A percentile compares a stretch with the other conserved stretches of the same genome.
These are phyloP conservation scores for Pseudomassariella vexata DNA, from an alignment of 2,329 filamentous ascomycete genomes.

Conservation along the genomic window DNA sequence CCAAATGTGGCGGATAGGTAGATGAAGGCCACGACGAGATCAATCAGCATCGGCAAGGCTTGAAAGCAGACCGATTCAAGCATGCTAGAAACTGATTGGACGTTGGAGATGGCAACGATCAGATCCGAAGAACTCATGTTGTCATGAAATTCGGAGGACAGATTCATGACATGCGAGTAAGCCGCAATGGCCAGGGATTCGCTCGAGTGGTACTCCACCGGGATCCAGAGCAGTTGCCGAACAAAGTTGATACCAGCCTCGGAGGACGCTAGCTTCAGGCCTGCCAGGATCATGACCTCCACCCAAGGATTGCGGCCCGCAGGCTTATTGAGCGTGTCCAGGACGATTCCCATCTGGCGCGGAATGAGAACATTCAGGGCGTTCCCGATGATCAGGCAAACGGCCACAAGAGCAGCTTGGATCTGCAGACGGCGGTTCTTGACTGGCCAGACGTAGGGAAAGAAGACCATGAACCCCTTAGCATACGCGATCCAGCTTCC, in stretches of 20 bases:
- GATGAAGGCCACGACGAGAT: conserved; percentile 52
- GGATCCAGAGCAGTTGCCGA: conserved; percentile 51
- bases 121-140: conserved; percentile 55
- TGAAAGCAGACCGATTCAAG: conserved; percentile 54
- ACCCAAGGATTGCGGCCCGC: conserved; percentile 7
- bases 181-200: conserved; percentile 48
- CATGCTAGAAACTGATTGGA: conserved; percentile 46
- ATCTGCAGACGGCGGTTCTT: conserved; percentile 61
- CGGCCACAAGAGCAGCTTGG: conserved; percentile 58
- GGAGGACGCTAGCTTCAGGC: conserved; percentile 42
- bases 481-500: conserved; percentile 75
- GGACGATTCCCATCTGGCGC: conserved; percentile 74
- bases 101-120: conserved; percentile 50
- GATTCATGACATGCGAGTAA: conserved; percentile 54
- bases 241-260: conserved; percentile 49
- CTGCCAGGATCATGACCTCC: conserved; percentile 10
- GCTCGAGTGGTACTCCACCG: conserved; percentile 51
- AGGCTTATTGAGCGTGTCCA: conserved; percentile 55
- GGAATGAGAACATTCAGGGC: conserved; percentile 72
- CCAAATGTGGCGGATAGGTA: conserved; percentile 55
- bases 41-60: conserved; percentile 54
- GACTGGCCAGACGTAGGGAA: conserved; percentile 75
- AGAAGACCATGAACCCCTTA: conserved; percentile 69
- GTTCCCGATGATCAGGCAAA: conserved; percentile 66
- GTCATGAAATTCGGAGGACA: conserved; percentile 57